phyloP scores from a whole-genome alignment of 768 basidiomycete genomes.

The Tremella fuciformis region DNA sequence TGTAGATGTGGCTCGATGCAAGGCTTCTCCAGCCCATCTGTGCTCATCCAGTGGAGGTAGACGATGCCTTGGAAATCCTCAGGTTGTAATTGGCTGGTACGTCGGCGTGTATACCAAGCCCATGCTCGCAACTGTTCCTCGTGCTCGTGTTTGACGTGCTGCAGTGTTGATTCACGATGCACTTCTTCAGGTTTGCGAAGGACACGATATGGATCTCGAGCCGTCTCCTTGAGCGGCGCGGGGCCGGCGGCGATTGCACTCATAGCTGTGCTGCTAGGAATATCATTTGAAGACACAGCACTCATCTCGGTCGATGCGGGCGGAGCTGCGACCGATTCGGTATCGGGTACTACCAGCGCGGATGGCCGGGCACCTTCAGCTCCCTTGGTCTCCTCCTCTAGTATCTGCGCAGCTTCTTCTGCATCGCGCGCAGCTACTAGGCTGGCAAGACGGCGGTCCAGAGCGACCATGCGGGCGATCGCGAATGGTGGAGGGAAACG shows the following conservation, averaged over 20 bases:
- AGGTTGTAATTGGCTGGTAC: constrained; percentile 78
- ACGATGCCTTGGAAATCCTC: constrained; percentile 90
- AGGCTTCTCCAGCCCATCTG: constrained; percentile 73
- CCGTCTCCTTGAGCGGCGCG: constrained; percentile 17
- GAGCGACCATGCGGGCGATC: constrained; percentile 77
- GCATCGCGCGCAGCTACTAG: constrained; percentile 81
- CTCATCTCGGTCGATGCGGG: constrained; percentile 10
- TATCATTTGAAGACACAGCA: constrained; percentile 8
- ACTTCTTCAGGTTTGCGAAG: constrained; percentile 70
- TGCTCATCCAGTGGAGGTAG: constrained; percentile 75
- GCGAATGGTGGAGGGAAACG: constrained; percentile 90
- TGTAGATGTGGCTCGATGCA: constrained; percentile 61
- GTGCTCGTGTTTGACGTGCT: constrained; percentile 71
- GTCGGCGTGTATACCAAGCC: constrained; percentile 92
- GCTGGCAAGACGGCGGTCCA: constrained; percentile 71
- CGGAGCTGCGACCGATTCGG: constrained; percentile 3
- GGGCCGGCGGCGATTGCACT: constrained; percentile 17
- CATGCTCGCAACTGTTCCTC: constrained; percentile 84
- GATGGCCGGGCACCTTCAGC: constrained; percentile 13
- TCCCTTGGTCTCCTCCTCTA: constrained; percentile 61
- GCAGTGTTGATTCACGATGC: constrained; percentile 67
- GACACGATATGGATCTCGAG: constrained; percentile 44
- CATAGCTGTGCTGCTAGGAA: constrained; percentile 26
- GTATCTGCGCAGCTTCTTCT: constrained; percentile 58
- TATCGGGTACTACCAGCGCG: constrained; percentile 9